A percentile compares a stretch with the other conserved stretches of the same genome.
Conservation (phyloP, 2,329 filamentous ascomycete genomes). For the Nothomitra cinnamomea region DNA sequence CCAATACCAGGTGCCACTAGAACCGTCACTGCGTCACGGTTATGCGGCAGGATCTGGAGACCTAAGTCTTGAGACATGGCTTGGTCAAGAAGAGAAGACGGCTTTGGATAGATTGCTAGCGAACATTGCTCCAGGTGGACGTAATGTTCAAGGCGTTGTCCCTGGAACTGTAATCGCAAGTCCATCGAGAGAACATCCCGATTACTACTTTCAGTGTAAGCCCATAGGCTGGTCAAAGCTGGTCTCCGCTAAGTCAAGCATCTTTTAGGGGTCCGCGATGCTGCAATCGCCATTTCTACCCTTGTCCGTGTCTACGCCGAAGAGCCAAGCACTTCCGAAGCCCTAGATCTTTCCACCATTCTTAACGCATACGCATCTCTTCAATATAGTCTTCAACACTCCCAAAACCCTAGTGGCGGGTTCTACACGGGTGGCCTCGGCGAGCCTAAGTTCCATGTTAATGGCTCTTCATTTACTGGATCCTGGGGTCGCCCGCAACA, state of each 20-base stretch:
- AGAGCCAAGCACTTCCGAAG: background rate
- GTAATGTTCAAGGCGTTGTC: background rate
- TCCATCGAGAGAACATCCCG: background rate
- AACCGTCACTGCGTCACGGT: background rate
- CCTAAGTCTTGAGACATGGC: background rate
- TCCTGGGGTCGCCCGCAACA: constrained; percentile 63
- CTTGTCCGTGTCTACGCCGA: background rate
- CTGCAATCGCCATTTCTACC: background rate
- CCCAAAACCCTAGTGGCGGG: background rate
- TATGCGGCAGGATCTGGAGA: background rate
- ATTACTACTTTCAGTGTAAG: constrained; percentile 1
- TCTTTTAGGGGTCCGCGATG: background rate
- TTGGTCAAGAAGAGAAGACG: background rate
- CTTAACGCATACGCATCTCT: background rate
- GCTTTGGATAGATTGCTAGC: background rate
- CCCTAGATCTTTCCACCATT: background rate
- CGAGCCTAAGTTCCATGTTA: constrained; percentile 2
- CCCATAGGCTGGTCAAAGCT: background rate
- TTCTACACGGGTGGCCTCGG: background rate
- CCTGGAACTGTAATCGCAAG: background rate
- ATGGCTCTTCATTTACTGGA: background rate
- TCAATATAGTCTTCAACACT: background rate
- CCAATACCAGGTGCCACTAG: background rate
- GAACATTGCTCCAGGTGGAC: constrained; percentile 2
- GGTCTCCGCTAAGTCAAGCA: background rate